Evolutionary conservation across 306 rosid species (phyloP), one percentile per base, ranked within the genome.

Genomic region (Trichosanthes cucumerina): DNA sequence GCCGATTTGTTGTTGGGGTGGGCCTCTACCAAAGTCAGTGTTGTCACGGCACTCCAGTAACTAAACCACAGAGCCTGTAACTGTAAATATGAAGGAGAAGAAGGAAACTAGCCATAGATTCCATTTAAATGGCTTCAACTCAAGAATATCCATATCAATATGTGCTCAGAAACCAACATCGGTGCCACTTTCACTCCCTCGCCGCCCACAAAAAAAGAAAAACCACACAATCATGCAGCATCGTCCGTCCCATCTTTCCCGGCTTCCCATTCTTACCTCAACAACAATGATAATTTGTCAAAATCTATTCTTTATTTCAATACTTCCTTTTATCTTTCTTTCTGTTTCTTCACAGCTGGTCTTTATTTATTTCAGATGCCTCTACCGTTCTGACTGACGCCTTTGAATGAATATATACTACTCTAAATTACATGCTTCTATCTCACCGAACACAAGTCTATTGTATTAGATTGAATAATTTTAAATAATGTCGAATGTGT

Each of bases 61-160:
- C 78, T 62, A 73, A 47, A 73, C 78, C 7, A 73, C 60, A 26
- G 1, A 73, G 9, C 60, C 78, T 13, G 60, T 73, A n/a, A 31
- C 78, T 13, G 60, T 73, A n/a, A 31, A 73, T 7, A 73, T 8
- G 44, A 73, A 26, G 1, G 23, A 73, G 23, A 73, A 3, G 41
- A 47, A 26, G 44, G 46, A 73, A 50, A 39, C 18, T 26, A 47
- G 44, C 60, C 62, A 73, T 7, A 72, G 24, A 72, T 72, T 38
- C 78, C 26, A 49, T 14, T 24, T 73, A 7, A 73, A 73, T 50
- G 78, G 78, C 60, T 16, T 50, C 43, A 73, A 13, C 8, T 50
- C 43, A 73, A 13, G 62, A 73, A 73, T 28, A 73, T 28, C 78
- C 78, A 73, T 8, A 73, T 28, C 78, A 62, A 73, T 8, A 74